Base-by-base conservation (phyloP, 2,329 filamentous ascomycete genomes). In the Aspergillus pseudoglaucus region DNA sequence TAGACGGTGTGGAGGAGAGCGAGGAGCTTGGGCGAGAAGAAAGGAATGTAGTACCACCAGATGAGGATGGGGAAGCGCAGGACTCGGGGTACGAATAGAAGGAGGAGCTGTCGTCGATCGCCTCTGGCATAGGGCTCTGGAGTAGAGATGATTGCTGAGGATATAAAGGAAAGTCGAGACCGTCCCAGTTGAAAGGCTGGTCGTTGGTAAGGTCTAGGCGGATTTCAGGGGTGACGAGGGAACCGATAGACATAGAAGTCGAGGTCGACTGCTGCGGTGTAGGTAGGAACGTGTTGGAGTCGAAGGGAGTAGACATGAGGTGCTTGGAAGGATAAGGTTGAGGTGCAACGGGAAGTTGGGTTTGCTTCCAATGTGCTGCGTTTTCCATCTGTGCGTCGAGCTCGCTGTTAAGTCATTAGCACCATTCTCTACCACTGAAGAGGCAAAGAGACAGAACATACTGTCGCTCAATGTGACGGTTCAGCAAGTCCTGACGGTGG, bases 401-500 rank as follows among this genome's bases (percentile, higher is more conserved):
- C 42, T 68, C 66, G 53, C 66, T 69, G 41, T 12, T 25, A 38
- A 37, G 23, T 8, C 25, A 38, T 60, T 41, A 61, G 14, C 4
- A 22, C 14, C 27, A 46, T 5, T 30, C 25, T 30, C 25, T 30
- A 30, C 9, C 25, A 12, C 25, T 30, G 25, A 25, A 32, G 6
- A 6, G 7, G 33, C 14, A 15, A 35, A 15, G 12, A 17, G 10
- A 6, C 15, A 39, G 27, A 23, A 68, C 71, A 59, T 60, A 76
- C 74, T 76, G 74, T 67, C 72, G 67, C 55, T 75, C 74, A 63
- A 75, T 70, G 57, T 76, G 74, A 23, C 74, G 69, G 30, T 70
- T 61, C 41, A 75, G 63, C 40, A 76, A 59, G 59, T 76, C 74
- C 23, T 68, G 59, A 12, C 74, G 71, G 51, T 75, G 73, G 51